Evolutionary conservation across 805 yeast species (phyloP), one percentile per base, ranked within the genome.

Genomic region (Starmerella floricola): DNA sequence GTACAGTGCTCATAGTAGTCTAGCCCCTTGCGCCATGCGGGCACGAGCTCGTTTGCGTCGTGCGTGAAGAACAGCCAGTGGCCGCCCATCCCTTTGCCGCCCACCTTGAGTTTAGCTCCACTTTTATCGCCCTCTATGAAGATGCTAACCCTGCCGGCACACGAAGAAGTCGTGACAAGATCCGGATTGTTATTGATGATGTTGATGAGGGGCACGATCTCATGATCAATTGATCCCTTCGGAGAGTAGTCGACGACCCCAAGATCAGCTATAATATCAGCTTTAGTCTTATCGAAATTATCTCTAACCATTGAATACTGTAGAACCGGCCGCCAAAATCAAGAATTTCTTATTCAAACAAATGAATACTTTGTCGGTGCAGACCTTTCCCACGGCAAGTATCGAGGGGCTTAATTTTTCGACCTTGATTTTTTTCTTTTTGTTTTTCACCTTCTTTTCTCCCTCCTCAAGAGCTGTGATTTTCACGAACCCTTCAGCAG

Each of bases 41-140:
- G 57, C 1, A 55, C 50, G 6, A 79, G 62, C 17, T 71, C 63
- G 1, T 52, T 48, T 2, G 67, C 64, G 34, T 78, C 76, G 55
- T 85, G 95, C 0, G 85, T 73, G 2, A 85, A 84, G 62, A 73
- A 84, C 11, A 83, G 55, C 95, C 95, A 85, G 43, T 68, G 68
- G 0, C 95, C 95, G 36, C 85, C 83, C 39, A 76, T 74, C 8
- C 94, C 95, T 55, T 85, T 85, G 3, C 93, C 84, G 1, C 94
- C 91, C 13, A 79, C 72, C 33, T 48, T 48, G 24, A 41, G 38
- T 23, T 46, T 40, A 51, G 73, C 67, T 2, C 57, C 48, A 3
- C 33, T 40, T 51, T 82, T 81, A 8, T 62, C 59, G 2, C 94
- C 94, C 55, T 84, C 94, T 2, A 79, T 62, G 56, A 80, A 85